A percentile compares a stretch with the other conserved stretches of the same genome.
Evolutionary conservation across 2,329 filamentous ascomycete genomes (phyloP).

Genomic region (Venturiaceae sp.): DNA sequence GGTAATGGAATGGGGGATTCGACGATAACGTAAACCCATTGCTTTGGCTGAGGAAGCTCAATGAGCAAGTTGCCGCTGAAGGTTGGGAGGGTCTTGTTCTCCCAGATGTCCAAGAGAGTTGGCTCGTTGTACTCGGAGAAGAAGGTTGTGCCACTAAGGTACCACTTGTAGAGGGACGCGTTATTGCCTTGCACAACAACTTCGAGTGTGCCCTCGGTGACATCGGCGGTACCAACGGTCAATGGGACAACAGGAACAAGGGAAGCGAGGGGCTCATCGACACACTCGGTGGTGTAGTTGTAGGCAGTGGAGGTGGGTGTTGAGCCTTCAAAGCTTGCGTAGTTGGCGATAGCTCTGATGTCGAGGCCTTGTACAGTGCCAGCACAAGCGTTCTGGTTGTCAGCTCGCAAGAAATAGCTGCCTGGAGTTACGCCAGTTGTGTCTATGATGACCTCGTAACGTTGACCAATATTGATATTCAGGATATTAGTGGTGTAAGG

Average conservation of each 20-base stretch:
- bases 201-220: slow-evolving; percentile 18
- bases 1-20: slow-evolving; percentile 7
- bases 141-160: slow-evolving; percentile 29
- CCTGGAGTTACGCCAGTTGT: slow-evolving; percentile 13
- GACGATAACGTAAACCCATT: slow-evolving; percentile 9
- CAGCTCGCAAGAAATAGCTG: slow-evolving; percentile 22
- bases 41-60: neutral
- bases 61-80: slow-evolving; percentile 21
- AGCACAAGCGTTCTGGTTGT: slow-evolving; percentile 23
- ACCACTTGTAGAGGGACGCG: slow-evolving; percentile 29
- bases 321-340: slow-evolving; percentile 19
- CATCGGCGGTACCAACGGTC: slow-evolving; percentile 14
- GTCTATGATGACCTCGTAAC: slow-evolving; percentile 16
- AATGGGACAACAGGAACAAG: slow-evolving; percentile 23
- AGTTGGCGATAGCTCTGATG: slow-evolving; percentile 28
- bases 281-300: slow-evolving; percentile 23
- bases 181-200: slow-evolving; percentile 21
- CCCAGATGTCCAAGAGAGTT: slow-evolving; percentile 24
- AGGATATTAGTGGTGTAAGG: slow-evolving; percentile 27
- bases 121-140: slow-evolving; percentile 27
- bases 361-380: slow-evolving; percentile 21
- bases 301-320: slow-evolving; percentile 17
- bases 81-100: slow-evolving; percentile 21
- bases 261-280: slow-evolving; percentile 24
- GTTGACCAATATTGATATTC: slow-evolving; percentile 24